Percentiles rank a stretch among this genome's conserved stretches.
Evolutionary conservation across 2,329 filamentous ascomycete species (phyloP).

Genomic region (Fusarium algeriense): DNA sequence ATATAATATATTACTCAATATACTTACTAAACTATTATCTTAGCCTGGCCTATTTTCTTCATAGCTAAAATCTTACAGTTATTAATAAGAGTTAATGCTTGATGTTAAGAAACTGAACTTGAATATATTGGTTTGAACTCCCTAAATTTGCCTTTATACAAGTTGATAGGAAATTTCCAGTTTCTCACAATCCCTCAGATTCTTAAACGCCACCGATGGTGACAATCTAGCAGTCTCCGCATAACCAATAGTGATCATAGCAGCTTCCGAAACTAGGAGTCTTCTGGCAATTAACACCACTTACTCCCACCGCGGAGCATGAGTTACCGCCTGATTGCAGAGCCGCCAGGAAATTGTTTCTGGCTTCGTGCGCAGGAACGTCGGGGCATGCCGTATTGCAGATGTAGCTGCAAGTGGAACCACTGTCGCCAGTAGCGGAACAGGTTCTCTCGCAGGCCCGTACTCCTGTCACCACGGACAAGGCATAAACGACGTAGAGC

Average conservation of each 20-base stretch:
- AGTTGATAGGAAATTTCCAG: no score
- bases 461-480: neutral
- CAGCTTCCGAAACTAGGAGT: slow-evolving; percentile 11
- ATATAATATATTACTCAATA: no score
- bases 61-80: no score
- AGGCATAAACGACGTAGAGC: neutral
- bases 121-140: no score
- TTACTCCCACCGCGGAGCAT: slow-evolving; percentile 6
- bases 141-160: no score
- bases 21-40: no score
- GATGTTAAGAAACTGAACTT: no score
- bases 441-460: slow-evolving; percentile 14
- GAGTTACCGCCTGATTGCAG: neutral
- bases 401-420: slow-evolving; percentile 1
- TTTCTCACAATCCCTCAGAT: no score
- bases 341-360: slow-evolving; percentile 3
- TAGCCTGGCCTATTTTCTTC: no score
- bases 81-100: no score
- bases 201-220: no score
- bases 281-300: slow-evolving; percentile 1
- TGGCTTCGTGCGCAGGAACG: slow-evolving; percentile 1
- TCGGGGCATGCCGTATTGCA: neutral
- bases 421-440: neutral
- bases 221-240: neutral
- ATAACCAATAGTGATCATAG: slow-evolving; percentile 10